Evolutionary conservation across 257 asterid genomes (phyloP).

Genomic region (Orobanche coerulescens): DNA sequence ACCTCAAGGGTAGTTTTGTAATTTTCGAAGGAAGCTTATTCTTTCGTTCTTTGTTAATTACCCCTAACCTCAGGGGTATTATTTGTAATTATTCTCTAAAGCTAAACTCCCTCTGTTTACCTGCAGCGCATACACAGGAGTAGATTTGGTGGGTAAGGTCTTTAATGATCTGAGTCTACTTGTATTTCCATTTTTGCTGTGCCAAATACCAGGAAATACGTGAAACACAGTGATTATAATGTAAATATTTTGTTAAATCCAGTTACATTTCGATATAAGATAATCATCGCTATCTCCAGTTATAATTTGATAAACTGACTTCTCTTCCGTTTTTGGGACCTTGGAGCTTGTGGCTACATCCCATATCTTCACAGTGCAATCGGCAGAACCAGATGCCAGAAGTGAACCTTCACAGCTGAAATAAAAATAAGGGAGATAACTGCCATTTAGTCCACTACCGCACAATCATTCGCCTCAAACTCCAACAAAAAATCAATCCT

Average conservation of each 20-base stretch:
- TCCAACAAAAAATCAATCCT: too few relatives aligned
- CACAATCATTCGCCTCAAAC: too few relatives aligned
- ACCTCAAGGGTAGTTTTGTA: too few relatives aligned
- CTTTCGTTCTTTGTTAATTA: too few relatives aligned
- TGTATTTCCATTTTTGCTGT: constrained; percentile 57
- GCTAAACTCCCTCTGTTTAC: too few relatives aligned
- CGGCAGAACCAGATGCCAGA: constrained; percentile 99
- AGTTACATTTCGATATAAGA: not conserved
- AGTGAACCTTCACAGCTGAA: constrained; percentile 96
- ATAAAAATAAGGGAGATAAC: too few relatives aligned
- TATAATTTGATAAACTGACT: constrained; percentile 42
- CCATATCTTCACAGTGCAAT: constrained; percentile 95
- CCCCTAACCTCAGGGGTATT: too few relatives aligned
- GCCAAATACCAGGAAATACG: not conserved
- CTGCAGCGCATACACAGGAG: constrained; percentile 37
- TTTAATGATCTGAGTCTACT: constrained; percentile 73
- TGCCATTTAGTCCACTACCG: too few relatives aligned
- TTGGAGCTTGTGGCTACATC: constrained; percentile 82
- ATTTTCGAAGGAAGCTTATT: too few relatives aligned
- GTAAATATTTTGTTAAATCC: not conserved
- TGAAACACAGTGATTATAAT: not conserved
- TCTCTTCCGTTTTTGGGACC: constrained; percentile 61
- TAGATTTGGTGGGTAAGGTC: constrained; percentile 47
- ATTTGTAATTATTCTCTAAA: too few relatives aligned
- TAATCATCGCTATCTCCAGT: too few relatives aligned